Evolutionary conservation across 2,329 filamentous ascomycete species (phyloP), one percentile per base, ranked within the genome.

Genomic region (Monilinia vaccinii-corymbosi): DNA sequence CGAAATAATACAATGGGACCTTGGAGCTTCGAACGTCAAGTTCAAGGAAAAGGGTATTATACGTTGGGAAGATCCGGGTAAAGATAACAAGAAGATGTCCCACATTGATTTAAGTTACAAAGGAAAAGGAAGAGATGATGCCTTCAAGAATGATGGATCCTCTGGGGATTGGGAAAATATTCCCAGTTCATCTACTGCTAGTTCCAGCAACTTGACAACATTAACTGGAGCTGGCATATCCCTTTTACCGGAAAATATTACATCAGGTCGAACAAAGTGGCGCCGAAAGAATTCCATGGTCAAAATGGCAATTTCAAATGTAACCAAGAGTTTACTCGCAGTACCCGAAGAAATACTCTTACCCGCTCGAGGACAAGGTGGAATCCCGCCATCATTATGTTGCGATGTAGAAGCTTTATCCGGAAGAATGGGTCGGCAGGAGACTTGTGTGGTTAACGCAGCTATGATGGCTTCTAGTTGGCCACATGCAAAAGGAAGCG

Each of bases 401-500:
- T 76, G 74, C 61, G 77, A 81, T 64, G 65, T 71, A 36, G 67
- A 67, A 49, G 76, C 75, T 3, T 69, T 80, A 42, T 64, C 65
- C 3, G 76, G 75, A 3, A 71, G 77, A 31, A 47, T 69, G 51
- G 68, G 66, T 2, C 62, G 68, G 2, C 38, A 71, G 62, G 87
- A 93, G 75, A 94, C 89, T 1, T 92, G 85, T 70, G 76, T 95
- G 57, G 81, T 94, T 66, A 95, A 96, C 74, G 88, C 88, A 32
- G 85, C 89, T 23, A 85, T 92, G 63, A 81, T 88, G 78, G 84
- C 83, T 47, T 84, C 79, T 25, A 85, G 81, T 62, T 86, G 83
- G 73, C 86, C 86, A 53, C 84, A 87, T 64, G 77, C 44, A 3
- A 49, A 36, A 25, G 55, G 76, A 1, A 81, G 67, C 1, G 79